Base-by-base conservation (phyloP, 1,284 basidiomycete species). In the Inonotus obliquus region DNA sequence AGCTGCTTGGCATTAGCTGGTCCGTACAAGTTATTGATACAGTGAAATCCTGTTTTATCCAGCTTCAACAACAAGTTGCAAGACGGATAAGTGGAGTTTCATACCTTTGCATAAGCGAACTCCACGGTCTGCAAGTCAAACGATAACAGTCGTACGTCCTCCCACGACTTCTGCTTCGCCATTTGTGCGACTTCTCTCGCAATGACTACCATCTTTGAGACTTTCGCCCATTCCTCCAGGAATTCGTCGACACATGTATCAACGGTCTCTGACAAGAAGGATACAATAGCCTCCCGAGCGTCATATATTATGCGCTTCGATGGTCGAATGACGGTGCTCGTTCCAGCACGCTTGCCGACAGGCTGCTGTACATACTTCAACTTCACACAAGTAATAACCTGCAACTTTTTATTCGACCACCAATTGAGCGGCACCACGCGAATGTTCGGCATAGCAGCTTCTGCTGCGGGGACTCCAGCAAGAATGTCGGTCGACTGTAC, bases 81-180 rank as follows among this genome's bases (percentile, higher is more conserved):
- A 17, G 11, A 1, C 56, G 52, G 35, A 39, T 53, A 44, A 37
- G 14, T 45, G 48, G 3, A 11, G 4, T 4, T 54, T 65, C 76
- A 64, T 70, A 83, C 87, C 56, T 75, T 75, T 11, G 86, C 81
- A 70, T 94, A 94, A 4, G 85, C 83, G 70, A 96, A 89, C 68
- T 92, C 89, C n/a, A 94, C 92, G 0, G 91, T 92, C 68, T 92
- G 91, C 17, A 95, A 75, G 72, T 95, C 92, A 71, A 95, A 95
- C 1, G 91, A 92, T 60, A 94, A 78, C 61, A 96, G 75, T 54
- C 83, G 80, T 45, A 95, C 82, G 70, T 90, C 91, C 27, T 76
- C 75, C 84, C 89, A 93, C 25, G 79, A 76, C 63, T 81, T 83
- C 65, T 81, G 79, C 66, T 86, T 85, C 49, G 87, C 83, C 83